Evolutionary conservation across 805 yeast genomes (phyloP), one percentile per base, ranked within the genome.

Genomic region (Candida xiaguanensis): DNA sequence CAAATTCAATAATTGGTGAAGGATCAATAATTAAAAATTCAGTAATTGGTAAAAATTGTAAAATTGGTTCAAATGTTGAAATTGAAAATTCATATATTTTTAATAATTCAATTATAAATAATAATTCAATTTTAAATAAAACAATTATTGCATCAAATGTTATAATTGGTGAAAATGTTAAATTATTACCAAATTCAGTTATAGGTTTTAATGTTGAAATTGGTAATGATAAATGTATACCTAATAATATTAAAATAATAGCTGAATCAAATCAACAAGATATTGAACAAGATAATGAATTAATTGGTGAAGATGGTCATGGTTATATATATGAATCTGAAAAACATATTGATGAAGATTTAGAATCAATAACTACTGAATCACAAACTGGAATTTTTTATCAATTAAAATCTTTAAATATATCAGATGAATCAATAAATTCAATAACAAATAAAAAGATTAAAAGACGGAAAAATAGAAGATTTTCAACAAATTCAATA

Each of bases 31-130:
- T 93, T 28, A 71, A 72, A 41, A 78, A 80, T 38, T 80, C 95
- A 17, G 85, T 85, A 3, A 79, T 93, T 56, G 99, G 99, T 5
- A 78, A 91, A 48, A 75, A 83, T 45, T 90, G 96, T 63, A 74
- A 66, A 40, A 87, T 93, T 50, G 98, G 97, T 22, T 74, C 78
- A 37, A 81, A 85, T 50, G 93, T 84, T 17, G 59, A 48, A 2
- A 78, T 93, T 33, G 74, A 67, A 34, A 81, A 86, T 52, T 80
- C 95, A 14, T 90, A 85, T 55, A 75, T 93, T 33, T 91, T 96
- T 95, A 95, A 88, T 51, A 77, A 85, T 46, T 82, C 86, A 0
- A 62, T 66, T 2, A 79, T 93, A 45, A 86, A 75, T 39, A 91
- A 88, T 56, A 72, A 78, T 35, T 70, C 77, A 17, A 60, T 55